Conservation (phyloP, 306 rosid species). For the Macrotyloma uniflorum region DNA sequence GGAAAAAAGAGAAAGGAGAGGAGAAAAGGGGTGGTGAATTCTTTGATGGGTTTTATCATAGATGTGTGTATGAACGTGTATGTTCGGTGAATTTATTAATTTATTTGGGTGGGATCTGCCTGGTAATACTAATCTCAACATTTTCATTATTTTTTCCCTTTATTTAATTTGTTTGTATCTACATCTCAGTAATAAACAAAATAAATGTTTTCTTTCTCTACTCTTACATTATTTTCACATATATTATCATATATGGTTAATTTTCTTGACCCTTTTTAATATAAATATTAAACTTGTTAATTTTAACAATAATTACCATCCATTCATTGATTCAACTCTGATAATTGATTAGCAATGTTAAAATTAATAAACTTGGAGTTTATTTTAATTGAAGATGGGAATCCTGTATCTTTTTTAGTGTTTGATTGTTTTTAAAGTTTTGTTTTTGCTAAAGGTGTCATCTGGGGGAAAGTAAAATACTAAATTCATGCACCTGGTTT, state of each 20-base stretch:
- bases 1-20: not conserved
- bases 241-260: not conserved
- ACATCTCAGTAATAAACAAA: not conserved
- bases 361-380: not conserved
- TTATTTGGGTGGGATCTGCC: slow-evolving; percentile 85
- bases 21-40: slow-evolving; percentile 67
- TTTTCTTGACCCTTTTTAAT: not conserved
- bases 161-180: not conserved
- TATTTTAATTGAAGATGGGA: slow-evolving; percentile 50
- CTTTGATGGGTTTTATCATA: slow-evolving; percentile 65
- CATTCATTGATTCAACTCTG: not conserved
- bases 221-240: not conserved
- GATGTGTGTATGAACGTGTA: slow-evolving; percentile 36
- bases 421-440: not conserved
- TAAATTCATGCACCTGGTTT: slow-evolving; percentile 53
- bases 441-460: not conserved
- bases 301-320: too few relatives aligned
- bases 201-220: not conserved
- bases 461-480: slow-evolving; percentile 30
- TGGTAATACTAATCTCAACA: slow-evolving; percentile 64
- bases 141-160: slow-evolving; percentile 20
- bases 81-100: slow-evolving; percentile 69
- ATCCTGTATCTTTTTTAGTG: slow-evolving; percentile 36
- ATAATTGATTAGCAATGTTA: not conserved
- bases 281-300: too few relatives aligned